Conservation (phyloP, 2,329 filamentous ascomycete genomes). For the Dryadomyces quercus-mongolicae region DNA sequence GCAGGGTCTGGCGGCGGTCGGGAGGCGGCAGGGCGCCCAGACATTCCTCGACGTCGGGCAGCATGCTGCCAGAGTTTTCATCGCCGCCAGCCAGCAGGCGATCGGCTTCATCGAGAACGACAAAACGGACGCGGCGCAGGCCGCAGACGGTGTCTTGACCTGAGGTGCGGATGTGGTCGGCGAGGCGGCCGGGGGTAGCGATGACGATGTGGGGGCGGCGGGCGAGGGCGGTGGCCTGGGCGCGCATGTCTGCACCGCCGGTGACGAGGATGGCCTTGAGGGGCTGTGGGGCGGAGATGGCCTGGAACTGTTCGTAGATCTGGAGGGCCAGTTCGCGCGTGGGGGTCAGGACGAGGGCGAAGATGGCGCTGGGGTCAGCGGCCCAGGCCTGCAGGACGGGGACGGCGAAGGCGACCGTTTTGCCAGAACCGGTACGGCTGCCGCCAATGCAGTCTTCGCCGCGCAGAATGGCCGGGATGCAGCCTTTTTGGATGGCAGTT, state of each 20-base stretch:
- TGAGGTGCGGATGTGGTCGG: slow-evolving; percentile 85
- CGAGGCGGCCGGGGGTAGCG: slow-evolving; percentile 82
- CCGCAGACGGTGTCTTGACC: slow-evolving; percentile 84
- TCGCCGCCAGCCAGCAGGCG: slow-evolving; percentile 53
- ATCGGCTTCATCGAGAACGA: slow-evolving; percentile 94
- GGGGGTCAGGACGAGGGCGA: slow-evolving; percentile 77
- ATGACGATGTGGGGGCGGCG: slow-evolving; percentile 84
- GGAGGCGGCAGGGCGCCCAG: slow-evolving; percentile 69
- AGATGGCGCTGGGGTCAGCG: slow-evolving; percentile 83
- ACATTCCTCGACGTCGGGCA: slow-evolving; percentile 87
- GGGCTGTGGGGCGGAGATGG: slow-evolving; percentile 76
- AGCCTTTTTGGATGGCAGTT: slow-evolving; percentile 84
- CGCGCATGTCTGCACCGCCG: slow-evolving; percentile 83
- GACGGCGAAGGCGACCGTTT: slow-evolving; percentile 90
- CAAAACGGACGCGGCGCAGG: slow-evolving; percentile 64
- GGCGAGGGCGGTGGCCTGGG: slow-evolving; percentile 74
- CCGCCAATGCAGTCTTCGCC: slow-evolving; percentile 92
- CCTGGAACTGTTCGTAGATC: slow-evolving; percentile 92
- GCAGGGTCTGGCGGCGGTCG: slow-evolving; percentile 71
- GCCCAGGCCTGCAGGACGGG: slow-evolving; percentile 92
- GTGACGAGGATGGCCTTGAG: slow-evolving; percentile 85
- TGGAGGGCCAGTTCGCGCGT: slow-evolving; percentile 88
- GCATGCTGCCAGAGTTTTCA: slow-evolving; percentile 64
- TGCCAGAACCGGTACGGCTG: slow-evolving; percentile 89
- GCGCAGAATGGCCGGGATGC: slow-evolving; percentile 84